Evolutionary conservation across 1,284 basidiomycete species (phyloP).

Genomic region (Moesziomyces parantarcticus): DNA sequence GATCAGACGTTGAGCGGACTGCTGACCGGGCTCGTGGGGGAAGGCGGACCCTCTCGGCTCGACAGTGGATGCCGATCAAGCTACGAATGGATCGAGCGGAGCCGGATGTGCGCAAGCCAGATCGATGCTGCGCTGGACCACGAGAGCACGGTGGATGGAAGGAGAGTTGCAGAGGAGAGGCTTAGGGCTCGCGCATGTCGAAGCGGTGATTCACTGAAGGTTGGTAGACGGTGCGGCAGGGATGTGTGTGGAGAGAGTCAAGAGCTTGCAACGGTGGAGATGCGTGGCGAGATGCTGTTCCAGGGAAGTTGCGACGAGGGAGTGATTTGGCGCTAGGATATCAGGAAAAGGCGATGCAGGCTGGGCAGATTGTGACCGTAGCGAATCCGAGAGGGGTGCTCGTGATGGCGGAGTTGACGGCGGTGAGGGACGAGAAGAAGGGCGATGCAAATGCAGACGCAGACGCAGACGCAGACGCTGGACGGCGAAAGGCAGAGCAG

Average conservation of each 20-base stretch:
- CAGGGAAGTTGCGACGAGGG: too few species aligned
- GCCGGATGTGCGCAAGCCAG: not conserved
- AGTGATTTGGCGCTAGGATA: too few species aligned
- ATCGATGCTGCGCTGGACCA: not conserved
- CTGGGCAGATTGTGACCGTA: not conserved
- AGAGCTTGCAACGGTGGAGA: not conserved
- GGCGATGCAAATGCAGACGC: too few species aligned
- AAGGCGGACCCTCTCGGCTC: not conserved
- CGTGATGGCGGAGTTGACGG: not conserved
- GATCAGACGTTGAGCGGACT: too few species aligned
- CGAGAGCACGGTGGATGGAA: not conserved
- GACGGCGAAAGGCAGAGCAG: not conserved
- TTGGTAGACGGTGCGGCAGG: not conserved
- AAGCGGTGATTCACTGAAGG: not conserved
- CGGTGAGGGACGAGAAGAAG: too few species aligned
- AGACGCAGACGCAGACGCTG: too few species aligned
- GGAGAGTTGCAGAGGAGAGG: not conserved
- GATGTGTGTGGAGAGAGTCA: not conserved
- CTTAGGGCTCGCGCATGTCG: not conserved
- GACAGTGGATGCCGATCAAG: not conserved
- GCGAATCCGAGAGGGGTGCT: not conserved
- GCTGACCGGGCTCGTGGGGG: too few species aligned
- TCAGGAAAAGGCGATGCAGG: too few species aligned
- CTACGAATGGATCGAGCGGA: not conserved
- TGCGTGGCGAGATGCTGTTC: not conserved